These are phyloP conservation scores for Atkinsonella texensis DNA, from an alignment of 2,329 filamentous ascomycete species.

Conservation along the genomic window DNA sequence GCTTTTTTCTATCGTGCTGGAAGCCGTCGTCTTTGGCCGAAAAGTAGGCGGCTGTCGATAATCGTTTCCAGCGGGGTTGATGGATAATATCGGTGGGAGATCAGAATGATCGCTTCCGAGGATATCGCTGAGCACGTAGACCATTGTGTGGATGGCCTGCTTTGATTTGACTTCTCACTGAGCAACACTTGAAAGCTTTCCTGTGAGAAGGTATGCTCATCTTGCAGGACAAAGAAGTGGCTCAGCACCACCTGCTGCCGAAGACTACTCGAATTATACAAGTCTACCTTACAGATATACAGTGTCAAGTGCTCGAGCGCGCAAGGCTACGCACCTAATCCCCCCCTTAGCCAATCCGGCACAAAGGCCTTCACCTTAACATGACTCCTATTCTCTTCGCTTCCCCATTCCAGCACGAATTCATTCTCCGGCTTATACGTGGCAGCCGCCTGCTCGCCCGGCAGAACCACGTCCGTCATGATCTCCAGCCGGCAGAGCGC, in stretches of 20 bases:
- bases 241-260: not conserved
- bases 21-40: no score
- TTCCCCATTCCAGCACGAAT: constrained; percentile 45
- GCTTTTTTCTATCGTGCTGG: no score
- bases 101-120: no score
- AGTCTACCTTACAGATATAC: not conserved
- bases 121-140: no score
- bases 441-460: constrained; percentile 53
- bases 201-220: no score
- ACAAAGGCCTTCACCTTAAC: constrained; percentile 68
- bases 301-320: not conserved
- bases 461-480: constrained; percentile 72
- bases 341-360: constrained; percentile 56
- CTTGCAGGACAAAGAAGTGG: not conserved
- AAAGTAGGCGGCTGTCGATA: no score
- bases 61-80: no score
- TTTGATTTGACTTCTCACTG: no score
- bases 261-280: not conserved
- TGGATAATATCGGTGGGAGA: no score
- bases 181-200: no score
- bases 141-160: no score
- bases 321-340: constrained; percentile 15
- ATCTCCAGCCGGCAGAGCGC: constrained; percentile 78
- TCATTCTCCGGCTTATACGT: constrained; percentile 49
- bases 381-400: constrained; percentile 23